Percentiles rank a stretch among this genome's conserved stretches.
These are phyloP conservation scores for Artemisia tridentata DNA, from an alignment of 129 eudicot genomes.

Conservation along the genomic window DNA sequence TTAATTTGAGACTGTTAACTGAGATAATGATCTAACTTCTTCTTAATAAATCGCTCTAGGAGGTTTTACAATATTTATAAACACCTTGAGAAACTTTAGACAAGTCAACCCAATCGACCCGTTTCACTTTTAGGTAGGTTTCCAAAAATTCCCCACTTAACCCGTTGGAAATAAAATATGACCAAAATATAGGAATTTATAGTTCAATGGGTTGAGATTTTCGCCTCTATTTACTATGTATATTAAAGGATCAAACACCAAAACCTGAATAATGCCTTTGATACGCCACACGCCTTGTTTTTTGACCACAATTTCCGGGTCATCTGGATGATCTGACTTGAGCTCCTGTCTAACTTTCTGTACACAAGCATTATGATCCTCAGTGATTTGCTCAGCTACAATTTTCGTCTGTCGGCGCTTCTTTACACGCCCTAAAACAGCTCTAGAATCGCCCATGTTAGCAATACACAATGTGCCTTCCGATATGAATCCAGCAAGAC, in stretches of 20 bases:
- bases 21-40: not conserved
- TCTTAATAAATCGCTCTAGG: too few species aligned
- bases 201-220: not conserved
- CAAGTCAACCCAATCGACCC: too few species aligned
- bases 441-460: slow-evolving; percentile 86
- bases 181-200: not conserved
- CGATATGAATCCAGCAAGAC: slow-evolving; percentile 75
- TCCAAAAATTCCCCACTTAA: too few species aligned
- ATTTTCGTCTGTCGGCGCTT: slow-evolving; percentile 42
- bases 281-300: slow-evolving; percentile 73
- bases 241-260: not conserved
- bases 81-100: too few species aligned
- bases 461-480: slow-evolving; percentile 60
- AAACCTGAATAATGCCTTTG: slow-evolving; percentile 89
- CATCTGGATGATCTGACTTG: slow-evolving; percentile 67
- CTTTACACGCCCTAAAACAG: slow-evolving; percentile 55
- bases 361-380: slow-evolving; percentile 67
- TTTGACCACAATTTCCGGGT: slow-evolving; percentile 56
- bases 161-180: not conserved
- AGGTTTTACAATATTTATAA: too few species aligned
- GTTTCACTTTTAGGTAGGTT: too few species aligned
- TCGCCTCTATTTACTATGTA: not conserved
- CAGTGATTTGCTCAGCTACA: slow-evolving; percentile 67
- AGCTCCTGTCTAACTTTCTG: slow-evolving; percentile 70
- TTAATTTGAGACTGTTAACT: not conserved